Conservation (phyloP, 306 rosid genomes). For the Gillenia trifoliata region DNA sequence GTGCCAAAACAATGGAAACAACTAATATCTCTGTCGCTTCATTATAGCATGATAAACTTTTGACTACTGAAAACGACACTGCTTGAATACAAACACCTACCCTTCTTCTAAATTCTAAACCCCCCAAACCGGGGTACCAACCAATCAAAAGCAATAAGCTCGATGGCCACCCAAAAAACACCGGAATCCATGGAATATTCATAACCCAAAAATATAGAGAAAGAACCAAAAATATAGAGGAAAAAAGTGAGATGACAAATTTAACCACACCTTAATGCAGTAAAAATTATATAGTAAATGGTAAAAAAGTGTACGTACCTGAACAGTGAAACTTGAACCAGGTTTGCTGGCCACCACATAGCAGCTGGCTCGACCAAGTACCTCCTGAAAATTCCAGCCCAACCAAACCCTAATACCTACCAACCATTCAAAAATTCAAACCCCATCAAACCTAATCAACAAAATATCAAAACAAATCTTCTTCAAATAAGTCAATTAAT, state of each 20-base stretch:
- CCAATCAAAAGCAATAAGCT: constrained; percentile 1
- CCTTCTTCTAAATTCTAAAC: neutral
- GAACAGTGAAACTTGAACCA: constrained; percentile 96
- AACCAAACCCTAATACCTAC: constrained; percentile 89
- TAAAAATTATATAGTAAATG: neutral
- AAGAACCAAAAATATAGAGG: neutral
- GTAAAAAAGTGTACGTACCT: constrained; percentile 30
- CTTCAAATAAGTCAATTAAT: neutral
- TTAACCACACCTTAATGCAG: neutral
- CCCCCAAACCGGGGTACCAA: neutral
- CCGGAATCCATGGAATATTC: constrained; percentile 4
- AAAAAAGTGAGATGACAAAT: neutral
- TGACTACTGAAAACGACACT: neutral
- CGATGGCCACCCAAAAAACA: neutral
- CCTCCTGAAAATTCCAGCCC: constrained; percentile 90
- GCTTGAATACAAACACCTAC: neutral
- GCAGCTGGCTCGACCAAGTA: constrained; percentile 88
- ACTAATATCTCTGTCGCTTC: neutral
- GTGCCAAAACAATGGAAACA: neutral
- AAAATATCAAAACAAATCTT: neutral
- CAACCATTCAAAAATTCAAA: constrained; percentile 41
- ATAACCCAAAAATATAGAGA: neutral
- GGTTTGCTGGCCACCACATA: constrained; percentile 99
- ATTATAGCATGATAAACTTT: neutral
- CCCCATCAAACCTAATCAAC: neutral